These are phyloP conservation scores for Cryphonectria parasitica DNA, from an alignment of 2,329 filamentous ascomycete genomes.

Conservation along the genomic window DNA sequence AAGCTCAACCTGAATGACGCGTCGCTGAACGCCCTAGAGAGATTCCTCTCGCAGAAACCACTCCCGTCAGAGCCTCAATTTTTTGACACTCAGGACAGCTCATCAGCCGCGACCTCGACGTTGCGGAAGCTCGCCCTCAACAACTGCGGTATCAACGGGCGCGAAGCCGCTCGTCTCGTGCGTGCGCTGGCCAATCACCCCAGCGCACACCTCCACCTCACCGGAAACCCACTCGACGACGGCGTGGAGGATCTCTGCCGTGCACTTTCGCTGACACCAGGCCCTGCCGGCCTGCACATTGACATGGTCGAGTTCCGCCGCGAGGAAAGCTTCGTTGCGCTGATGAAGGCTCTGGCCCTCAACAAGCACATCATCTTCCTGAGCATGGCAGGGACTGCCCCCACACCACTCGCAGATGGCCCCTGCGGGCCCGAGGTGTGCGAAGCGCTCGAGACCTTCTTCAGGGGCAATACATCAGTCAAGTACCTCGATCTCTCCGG, in stretches of 20 bases:
- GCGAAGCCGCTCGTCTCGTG: constrained; percentile 54
- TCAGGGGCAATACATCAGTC: constrained; percentile 54
- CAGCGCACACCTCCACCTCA: constrained; percentile 53
- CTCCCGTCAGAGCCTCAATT: constrained; percentile 16
- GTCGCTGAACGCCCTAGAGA: constrained; percentile 51
- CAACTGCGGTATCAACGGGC: constrained; percentile 56
- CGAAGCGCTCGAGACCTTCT: constrained; percentile 53
- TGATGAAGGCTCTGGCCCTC: constrained; percentile 54
- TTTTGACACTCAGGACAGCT: background rate
- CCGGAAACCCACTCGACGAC: constrained; percentile 56
- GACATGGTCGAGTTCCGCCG: constrained; percentile 62
- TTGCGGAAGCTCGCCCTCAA: constrained; percentile 53
- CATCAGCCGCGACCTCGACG: constrained; percentile 38
- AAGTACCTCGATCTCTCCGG: constrained; percentile 61
- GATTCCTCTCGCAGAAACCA: constrained; percentile 43
- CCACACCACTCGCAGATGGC: constrained; percentile 40
- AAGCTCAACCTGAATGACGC: constrained; percentile 58
- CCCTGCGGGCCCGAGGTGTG: constrained; percentile 50
- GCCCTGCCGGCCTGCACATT: constrained; percentile 54
- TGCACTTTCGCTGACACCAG: constrained; percentile 51
- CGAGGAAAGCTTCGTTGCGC: constrained; percentile 55
- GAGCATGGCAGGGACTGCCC: constrained; percentile 59
- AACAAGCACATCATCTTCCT: constrained; percentile 56
- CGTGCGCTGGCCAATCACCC: constrained; percentile 52
- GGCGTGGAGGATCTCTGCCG: constrained; percentile 55